phyloP scores from a whole-genome alignment of 306 rosid genomes.

The Pterocarpus santalinus region DNA sequence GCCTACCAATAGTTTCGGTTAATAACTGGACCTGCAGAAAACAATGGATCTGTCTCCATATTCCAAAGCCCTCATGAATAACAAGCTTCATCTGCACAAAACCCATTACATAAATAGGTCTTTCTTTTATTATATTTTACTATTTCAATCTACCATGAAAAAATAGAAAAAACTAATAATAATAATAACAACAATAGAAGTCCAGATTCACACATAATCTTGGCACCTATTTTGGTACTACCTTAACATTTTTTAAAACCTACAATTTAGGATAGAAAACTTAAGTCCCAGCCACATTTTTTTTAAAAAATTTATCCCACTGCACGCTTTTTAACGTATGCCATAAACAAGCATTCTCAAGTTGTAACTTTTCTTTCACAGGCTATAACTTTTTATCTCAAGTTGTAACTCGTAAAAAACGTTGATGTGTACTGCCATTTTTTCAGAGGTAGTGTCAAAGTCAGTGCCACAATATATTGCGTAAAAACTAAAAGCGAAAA shows the following conservation, averaged over 20 bases:
- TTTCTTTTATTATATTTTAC: background rate
- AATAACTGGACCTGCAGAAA: constrained; percentile 63
- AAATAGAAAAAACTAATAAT: background rate
- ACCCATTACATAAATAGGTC: constrained; percentile 41
- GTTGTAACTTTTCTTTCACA: too few relatives aligned
- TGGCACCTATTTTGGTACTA: background rate
- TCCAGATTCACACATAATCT: background rate
- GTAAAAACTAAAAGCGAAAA: too few relatives aligned
- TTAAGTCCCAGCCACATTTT: too few relatives aligned
- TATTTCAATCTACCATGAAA: background rate
- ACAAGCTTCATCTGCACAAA: constrained; percentile 80
- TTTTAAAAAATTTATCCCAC: background rate
- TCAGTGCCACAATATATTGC: too few relatives aligned
- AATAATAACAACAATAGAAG: background rate
- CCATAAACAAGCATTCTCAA: too few relatives aligned
- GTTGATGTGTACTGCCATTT: too few relatives aligned
- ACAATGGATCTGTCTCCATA: constrained; percentile 55
- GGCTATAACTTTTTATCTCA: too few relatives aligned
- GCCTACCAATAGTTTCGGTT: constrained; percentile 62
- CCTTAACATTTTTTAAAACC: too few relatives aligned
- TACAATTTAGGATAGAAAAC: too few relatives aligned
- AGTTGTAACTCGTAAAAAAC: too few relatives aligned
- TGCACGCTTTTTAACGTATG: too few relatives aligned
- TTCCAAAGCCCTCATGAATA: constrained; percentile 64
- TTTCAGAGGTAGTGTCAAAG: too few relatives aligned